These are phyloP conservation scores for Ophiobolus disseminans DNA, from an alignment of 2,329 filamentous ascomycete genomes.

Conservation along the genomic window DNA sequence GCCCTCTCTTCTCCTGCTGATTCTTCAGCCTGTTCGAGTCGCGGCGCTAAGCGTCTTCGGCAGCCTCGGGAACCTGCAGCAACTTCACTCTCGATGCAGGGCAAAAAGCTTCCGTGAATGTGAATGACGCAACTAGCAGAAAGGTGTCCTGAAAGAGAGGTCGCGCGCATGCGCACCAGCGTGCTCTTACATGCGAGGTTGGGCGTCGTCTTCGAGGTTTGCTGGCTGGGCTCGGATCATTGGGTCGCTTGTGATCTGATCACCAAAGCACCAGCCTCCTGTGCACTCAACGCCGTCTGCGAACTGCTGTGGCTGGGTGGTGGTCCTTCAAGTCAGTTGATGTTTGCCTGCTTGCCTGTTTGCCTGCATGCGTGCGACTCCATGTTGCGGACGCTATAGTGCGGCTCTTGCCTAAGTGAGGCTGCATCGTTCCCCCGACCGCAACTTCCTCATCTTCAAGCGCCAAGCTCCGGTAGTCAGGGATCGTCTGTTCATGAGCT, in stretches of 20 bases:
- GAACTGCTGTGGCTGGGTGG: slow-evolving; percentile 14
- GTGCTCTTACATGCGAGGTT: slow-evolving; percentile 35
- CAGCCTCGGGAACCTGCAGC: slow-evolving; percentile 20
- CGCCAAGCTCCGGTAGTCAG: slow-evolving; percentile 18
- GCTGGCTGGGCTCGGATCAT: slow-evolving; percentile 34
- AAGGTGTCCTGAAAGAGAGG: slow-evolving; percentile 10
- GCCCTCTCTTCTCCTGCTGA: neutral
- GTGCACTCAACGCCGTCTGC: slow-evolving; percentile 10
- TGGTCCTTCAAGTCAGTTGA: neutral
- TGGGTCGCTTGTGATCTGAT: slow-evolving; percentile 28
- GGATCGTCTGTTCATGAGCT: slow-evolving; percentile 6
- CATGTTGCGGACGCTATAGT: neutral
- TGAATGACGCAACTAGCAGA: slow-evolving; percentile 3
- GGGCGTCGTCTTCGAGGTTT: slow-evolving; percentile 29
- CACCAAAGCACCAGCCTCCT: slow-evolving; percentile 21
- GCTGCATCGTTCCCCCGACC: slow-evolving; percentile 18
- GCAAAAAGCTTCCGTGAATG: slow-evolving; percentile 9
- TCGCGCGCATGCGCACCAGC: slow-evolving; percentile 22
- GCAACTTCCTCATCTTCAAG: slow-evolving; percentile 22
- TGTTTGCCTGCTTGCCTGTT: neutral
- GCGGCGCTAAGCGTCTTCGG: slow-evolving; percentile 14
- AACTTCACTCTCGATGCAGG: slow-evolving; percentile 21
- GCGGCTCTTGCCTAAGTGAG: slow-evolving; percentile 16
- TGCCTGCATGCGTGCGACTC: neutral
- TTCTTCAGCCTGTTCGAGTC: slow-evolving; percentile 8